Evolutionary conservation across 2,329 filamentous ascomycete genomes (phyloP).

Genomic region (Cercospora zeae-maydis): DNA sequence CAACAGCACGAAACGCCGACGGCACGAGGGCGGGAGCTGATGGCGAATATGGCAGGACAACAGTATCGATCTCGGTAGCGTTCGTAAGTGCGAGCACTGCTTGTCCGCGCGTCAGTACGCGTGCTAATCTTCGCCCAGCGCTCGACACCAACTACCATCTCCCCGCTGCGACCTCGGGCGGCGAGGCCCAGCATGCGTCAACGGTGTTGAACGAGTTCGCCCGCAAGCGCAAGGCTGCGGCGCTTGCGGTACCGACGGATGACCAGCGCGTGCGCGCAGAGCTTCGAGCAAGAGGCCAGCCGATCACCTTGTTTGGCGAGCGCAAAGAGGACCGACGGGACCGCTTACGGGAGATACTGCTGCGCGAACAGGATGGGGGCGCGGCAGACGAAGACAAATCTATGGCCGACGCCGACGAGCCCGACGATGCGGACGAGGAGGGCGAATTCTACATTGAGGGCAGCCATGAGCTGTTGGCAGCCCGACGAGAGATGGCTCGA

Average conservation of each 20-base stretch:
- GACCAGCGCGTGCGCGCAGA: conserved; percentile 78
- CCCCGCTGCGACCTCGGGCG: conserved; percentile 61
- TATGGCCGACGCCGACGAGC: conserved; percentile 60
- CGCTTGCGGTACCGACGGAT: conserved; percentile 89
- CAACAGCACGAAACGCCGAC: conserved; percentile 2
- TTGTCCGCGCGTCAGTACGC: not conserved
- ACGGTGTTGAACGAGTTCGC: conserved; percentile 85
- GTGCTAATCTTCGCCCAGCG: conserved; percentile 41
- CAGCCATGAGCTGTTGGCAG: conserved; percentile 66
- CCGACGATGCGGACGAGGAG: conserved; percentile 68
- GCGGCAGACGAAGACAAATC: conserved; percentile 46
- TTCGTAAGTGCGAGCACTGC: conserved; percentile 52
- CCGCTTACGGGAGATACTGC: conserved; percentile 73
- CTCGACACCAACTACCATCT: conserved; percentile 83
- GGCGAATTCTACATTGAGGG: conserved; percentile 96
- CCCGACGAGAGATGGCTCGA: conserved; percentile 72
- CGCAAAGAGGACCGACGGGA: conserved; percentile 81
- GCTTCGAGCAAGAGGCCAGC: conserved; percentile 84
- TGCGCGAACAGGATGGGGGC: conserved; percentile 62
- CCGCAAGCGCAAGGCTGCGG: conserved; percentile 82
- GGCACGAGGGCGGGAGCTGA: conserved; percentile 27
- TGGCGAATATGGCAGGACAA: conserved; percentile 44
- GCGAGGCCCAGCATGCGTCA: conserved; percentile 75
- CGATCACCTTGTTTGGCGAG: conserved; percentile 91
- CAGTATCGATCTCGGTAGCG: conserved; percentile 60